A percentile compares a stretch with the other conserved stretches of the same genome.
Evolutionary conservation across 352 stramenopile genomes (phyloP).

Genomic region (Peronosclerospora sorghi): DNA sequence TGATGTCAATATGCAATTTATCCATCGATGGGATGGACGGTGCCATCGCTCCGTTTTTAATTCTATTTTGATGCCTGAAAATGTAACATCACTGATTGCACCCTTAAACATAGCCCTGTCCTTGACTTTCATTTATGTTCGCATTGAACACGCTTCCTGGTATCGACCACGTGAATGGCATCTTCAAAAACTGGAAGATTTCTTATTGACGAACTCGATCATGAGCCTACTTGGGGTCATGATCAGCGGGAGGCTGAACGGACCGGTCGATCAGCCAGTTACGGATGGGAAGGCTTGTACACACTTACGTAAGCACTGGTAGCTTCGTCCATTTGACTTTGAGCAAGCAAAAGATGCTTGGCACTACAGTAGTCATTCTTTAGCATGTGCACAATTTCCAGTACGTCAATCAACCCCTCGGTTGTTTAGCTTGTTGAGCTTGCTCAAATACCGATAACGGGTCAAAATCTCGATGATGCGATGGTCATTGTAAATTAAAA

Average conservation of each 20-base stretch:
- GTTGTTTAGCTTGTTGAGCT: constrained; percentile 86
- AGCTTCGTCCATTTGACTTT: constrained; percentile 87
- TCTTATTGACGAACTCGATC: too few relatives aligned
- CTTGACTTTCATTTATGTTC: constrained; percentile 90
- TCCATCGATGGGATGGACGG: too few relatives aligned
- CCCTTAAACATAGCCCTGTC: constrained; percentile 88
- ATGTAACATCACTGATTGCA: too few relatives aligned
- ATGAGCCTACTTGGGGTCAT: too few relatives aligned
- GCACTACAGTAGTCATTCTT: constrained; percentile 86
- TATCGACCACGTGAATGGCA: constrained; percentile 87
- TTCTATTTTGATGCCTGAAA: too few relatives aligned
- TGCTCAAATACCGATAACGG: constrained; percentile 85
- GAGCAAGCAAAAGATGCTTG: constrained; percentile 86
- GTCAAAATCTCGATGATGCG: constrained; percentile 85
- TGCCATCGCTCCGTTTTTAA: too few relatives aligned
- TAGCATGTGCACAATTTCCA: constrained; percentile 85
- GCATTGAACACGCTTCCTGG: constrained; percentile 60
- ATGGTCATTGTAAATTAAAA: constrained; percentile 79
- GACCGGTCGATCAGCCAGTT: too few relatives aligned
- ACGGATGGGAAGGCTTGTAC: too few relatives aligned
- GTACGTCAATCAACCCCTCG: constrained; percentile 70
- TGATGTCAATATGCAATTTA: too few relatives aligned
- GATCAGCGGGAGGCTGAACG: too few relatives aligned
- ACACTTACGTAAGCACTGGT: constrained; percentile 93
- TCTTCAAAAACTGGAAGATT: too few relatives aligned